Evolutionary conservation across 2,329 filamentous ascomycete genomes (phyloP).

Genomic region (Xylariaceae sp.): DNA sequence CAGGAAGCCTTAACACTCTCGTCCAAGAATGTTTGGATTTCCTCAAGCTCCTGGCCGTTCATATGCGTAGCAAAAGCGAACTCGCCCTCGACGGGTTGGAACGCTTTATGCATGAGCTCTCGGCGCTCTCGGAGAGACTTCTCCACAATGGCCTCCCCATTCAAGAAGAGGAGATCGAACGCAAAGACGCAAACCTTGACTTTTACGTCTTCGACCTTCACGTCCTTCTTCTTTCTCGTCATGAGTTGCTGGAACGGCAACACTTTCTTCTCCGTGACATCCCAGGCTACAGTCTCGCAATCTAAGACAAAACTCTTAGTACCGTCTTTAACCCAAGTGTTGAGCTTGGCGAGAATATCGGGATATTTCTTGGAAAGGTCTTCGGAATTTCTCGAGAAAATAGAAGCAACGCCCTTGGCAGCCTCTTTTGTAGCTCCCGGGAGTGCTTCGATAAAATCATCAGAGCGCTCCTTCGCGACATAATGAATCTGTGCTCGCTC

Average conservation of each 20-base stretch:
- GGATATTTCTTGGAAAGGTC: slow-evolving; percentile 97
- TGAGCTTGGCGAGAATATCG: slow-evolving; percentile 83
- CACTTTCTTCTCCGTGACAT: slow-evolving; percentile 90
- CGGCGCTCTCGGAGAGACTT: slow-evolving; percentile 82
- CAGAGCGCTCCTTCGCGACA: slow-evolving; percentile 72
- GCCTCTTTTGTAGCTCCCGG: slow-evolving; percentile 60
- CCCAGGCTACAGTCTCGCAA: slow-evolving; percentile 97
- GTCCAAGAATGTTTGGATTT: slow-evolving; percentile 88
- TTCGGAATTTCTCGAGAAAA: slow-evolving; percentile 97
- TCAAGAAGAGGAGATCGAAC: slow-evolving; percentile 90
- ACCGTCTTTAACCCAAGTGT: slow-evolving; percentile 82
- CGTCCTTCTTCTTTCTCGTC: slow-evolving; percentile 96
- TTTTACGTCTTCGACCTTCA: slow-evolving; percentile 91
- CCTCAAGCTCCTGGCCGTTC: slow-evolving; percentile 83
- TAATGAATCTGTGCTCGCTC: slow-evolving; percentile 99
- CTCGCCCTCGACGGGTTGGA: slow-evolving; percentile 78
- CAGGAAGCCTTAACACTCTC: slow-evolving; percentile 94
- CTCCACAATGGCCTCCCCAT: slow-evolving; percentile 84
- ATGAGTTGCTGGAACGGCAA: slow-evolving; percentile 96
- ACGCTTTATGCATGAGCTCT: slow-evolving; percentile 68
- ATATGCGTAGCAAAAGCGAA: slow-evolving; percentile 86
- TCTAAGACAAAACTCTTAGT: slow-evolving; percentile 97
- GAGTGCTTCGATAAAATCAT: slow-evolving; percentile 62
- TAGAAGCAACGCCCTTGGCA: slow-evolving; percentile 74
- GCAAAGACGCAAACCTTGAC: slow-evolving; percentile 97